These are phyloP conservation scores for Penicillium cosmopolitanum DNA, from an alignment of 495 filamentous ascomycete species.

Conservation along the genomic window DNA sequence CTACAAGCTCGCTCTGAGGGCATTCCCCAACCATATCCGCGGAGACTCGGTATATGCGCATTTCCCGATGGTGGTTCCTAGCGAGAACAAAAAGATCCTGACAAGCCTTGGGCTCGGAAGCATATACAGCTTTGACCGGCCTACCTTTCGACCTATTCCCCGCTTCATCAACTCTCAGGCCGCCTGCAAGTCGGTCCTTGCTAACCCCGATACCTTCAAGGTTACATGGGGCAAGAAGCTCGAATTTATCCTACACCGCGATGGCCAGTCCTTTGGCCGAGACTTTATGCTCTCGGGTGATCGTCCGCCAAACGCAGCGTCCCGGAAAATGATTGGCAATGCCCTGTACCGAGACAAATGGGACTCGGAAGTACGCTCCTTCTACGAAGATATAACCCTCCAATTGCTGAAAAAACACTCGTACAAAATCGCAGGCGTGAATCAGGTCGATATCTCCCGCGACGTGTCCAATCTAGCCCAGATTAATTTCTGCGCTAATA, in stretches of 20 bases:
- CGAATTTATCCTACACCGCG: slow-evolving; percentile 49
- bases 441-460: slow-evolving; percentile 66
- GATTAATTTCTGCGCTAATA: slow-evolving; percentile 60
- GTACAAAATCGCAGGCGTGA: slow-evolving; percentile 53
- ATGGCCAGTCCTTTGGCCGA: slow-evolving; percentile 44
- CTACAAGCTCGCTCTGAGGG: slow-evolving; percentile 62
- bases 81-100: slow-evolving; percentile 57
- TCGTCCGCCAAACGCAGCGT: slow-evolving; percentile 45
- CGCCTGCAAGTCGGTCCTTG: slow-evolving; percentile 50
- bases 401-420: slow-evolving; percentile 53
- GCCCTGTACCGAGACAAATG: slow-evolving; percentile 56
- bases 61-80: slow-evolving; percentile 62
- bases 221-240: slow-evolving; percentile 61
- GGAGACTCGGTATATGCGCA: slow-evolving; percentile 61
- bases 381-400: slow-evolving; percentile 56
- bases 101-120: slow-evolving; percentile 43
- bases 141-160: slow-evolving; percentile 36
- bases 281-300: slow-evolving; percentile 63
- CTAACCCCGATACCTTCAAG: slow-evolving; percentile 54
- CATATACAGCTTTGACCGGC: slow-evolving; percentile 56
- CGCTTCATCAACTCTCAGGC: slow-evolving; percentile 53
- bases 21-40: slow-evolving; percentile 62
- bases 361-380: slow-evolving; percentile 52
- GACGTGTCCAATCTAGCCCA: slow-evolving; percentile 65
- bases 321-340: slow-evolving; percentile 49